Conservation (phyloP, 768 basidiomycete genomes). For the Mycena pura region DNA sequence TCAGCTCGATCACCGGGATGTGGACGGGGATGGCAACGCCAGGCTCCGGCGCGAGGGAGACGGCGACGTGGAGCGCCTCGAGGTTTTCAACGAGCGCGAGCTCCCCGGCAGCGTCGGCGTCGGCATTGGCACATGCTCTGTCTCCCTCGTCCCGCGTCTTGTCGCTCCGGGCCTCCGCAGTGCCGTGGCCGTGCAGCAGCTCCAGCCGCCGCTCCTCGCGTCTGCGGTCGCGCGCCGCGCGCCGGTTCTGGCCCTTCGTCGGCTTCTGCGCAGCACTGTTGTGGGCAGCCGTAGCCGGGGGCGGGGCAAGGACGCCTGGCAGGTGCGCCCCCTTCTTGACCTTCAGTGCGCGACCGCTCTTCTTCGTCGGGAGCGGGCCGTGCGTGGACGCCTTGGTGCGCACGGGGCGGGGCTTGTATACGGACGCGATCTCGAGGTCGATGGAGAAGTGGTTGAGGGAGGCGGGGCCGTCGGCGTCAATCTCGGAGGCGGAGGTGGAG, state of each 20-base stretch:
- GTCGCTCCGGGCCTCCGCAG: not conserved
- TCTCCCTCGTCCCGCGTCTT: not conserved
- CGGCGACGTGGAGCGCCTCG: slow-evolving; percentile 43
- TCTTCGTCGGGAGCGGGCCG: slow-evolving; percentile 41
- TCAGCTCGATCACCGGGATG: slow-evolving; percentile 16
- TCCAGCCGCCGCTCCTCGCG: slow-evolving; percentile 54
- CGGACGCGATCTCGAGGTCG: slow-evolving; percentile 72
- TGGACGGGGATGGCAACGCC: not conserved
- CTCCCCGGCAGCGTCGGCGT: slow-evolving; percentile 25
- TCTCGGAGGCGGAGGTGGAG: slow-evolving; percentile 34
- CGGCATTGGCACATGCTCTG: too few relatives aligned
- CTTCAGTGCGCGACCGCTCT: slow-evolving; percentile 35
- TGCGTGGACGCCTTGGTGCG: slow-evolving; percentile 49
- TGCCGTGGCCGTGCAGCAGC: slow-evolving; percentile 35
- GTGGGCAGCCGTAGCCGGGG: slow-evolving; percentile 3
- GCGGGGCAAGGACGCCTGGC: slow-evolving; percentile 15
- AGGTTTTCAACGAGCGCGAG: slow-evolving; percentile 38
- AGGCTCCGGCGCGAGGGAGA: slow-evolving; percentile 31
- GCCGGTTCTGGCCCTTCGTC: slow-evolving; percentile 44
- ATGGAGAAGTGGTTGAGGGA: slow-evolving; percentile 41
- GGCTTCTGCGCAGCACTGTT: slow-evolving; percentile 26
- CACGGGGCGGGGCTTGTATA: slow-evolving; percentile 76
- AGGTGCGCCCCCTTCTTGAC: slow-evolving; percentile 48
- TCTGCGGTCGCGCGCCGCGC: slow-evolving; percentile 56
- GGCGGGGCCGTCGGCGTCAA: slow-evolving; percentile 20